These are phyloP conservation scores for Astrocystis sublimbata DNA, from an alignment of 495 filamentous ascomycete genomes.

Conservation along the genomic window DNA sequence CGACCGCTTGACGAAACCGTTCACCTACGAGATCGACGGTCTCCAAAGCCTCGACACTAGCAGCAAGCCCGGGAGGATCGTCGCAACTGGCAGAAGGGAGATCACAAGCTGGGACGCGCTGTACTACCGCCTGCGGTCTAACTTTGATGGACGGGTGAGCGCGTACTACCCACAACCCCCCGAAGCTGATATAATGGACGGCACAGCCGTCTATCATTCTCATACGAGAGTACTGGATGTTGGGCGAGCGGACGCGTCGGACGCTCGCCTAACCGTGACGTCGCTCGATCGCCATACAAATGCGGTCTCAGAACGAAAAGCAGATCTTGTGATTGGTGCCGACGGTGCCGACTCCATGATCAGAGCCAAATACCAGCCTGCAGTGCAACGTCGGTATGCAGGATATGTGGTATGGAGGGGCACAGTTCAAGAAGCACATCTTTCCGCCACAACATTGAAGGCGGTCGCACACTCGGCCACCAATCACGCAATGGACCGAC, in stretches of 20 bases:
- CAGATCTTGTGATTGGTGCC: constrained; percentile 32
- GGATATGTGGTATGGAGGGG: constrained; percentile 52
- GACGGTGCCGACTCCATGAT: constrained; percentile 27
- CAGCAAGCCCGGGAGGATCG: background rate
- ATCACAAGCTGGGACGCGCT: constrained; percentile 33
- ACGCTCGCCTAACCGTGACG: background rate
- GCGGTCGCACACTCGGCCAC: constrained; percentile 22
- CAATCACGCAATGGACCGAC: background rate
- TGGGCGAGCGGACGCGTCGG: background rate
- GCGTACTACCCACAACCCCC: constrained; percentile 20
- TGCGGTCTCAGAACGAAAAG: background rate
- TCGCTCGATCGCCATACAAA: background rate
- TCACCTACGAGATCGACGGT: background rate
- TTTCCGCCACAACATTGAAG: constrained; percentile 23
- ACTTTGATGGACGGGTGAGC: constrained; percentile 28
- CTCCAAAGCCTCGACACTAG: background rate
- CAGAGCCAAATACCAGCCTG: constrained; percentile 20
- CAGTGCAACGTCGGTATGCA: constrained; percentile 38
- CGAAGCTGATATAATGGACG: background rate
- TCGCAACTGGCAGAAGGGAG: background rate
- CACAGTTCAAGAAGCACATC: constrained; percentile 40
- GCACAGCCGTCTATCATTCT: background rate
- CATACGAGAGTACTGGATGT: constrained; percentile 7
- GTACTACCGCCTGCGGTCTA: constrained; percentile 30
- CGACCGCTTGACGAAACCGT: constrained; percentile 16